These are phyloP conservation scores for Neopestalotiopsis rosae DNA, from an alignment of 2,329 filamentous ascomycete genomes.

Conservation along the genomic window DNA sequence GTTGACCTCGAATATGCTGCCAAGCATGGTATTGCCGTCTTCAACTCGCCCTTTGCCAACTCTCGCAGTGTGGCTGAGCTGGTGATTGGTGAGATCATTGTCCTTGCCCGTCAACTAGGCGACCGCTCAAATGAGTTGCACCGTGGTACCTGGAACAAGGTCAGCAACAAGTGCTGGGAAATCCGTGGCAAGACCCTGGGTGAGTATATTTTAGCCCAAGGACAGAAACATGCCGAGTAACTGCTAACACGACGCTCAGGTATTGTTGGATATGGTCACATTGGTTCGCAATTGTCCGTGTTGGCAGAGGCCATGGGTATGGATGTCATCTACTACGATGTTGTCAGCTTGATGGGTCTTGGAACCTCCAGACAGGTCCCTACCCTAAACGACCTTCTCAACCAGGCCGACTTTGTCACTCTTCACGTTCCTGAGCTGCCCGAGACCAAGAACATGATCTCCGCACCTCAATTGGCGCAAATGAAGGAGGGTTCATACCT, in stretches of 20 bases:
- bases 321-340: slow-evolving; percentile 96
- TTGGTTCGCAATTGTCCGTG: slow-evolving; percentile 94
- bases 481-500: slow-evolving; percentile 96
- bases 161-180: slow-evolving; percentile 96
- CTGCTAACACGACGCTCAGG: slow-evolving; percentile 46
- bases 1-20: slow-evolving; percentile 87
- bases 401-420: slow-evolving; percentile 87
- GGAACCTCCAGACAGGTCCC: slow-evolving; percentile 86
- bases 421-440: slow-evolving; percentile 92
- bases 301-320: slow-evolving; percentile 98
- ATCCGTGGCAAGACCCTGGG: slow-evolving; percentile 96
- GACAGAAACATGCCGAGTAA: background rate
- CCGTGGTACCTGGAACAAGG: slow-evolving; percentile 95
- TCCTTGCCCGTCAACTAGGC: slow-evolving; percentile 86
- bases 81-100: slow-evolving; percentile 92
- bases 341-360: slow-evolving; percentile 91
- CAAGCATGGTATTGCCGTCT: slow-evolving; percentile 88
- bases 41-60: slow-evolving; percentile 99
- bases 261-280: slow-evolving; percentile 97
- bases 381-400: slow-evolving; percentile 76
- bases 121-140: slow-evolving; percentile 96
- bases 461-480: slow-evolving; percentile 74
- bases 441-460: slow-evolving; percentile 93
- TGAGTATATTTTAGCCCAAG: slow-evolving; percentile 38
- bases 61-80: slow-evolving; percentile 96